Base-by-base conservation (phyloP, 2,329 filamentous ascomycete genomes). In the Penicillium sp. region DNA sequence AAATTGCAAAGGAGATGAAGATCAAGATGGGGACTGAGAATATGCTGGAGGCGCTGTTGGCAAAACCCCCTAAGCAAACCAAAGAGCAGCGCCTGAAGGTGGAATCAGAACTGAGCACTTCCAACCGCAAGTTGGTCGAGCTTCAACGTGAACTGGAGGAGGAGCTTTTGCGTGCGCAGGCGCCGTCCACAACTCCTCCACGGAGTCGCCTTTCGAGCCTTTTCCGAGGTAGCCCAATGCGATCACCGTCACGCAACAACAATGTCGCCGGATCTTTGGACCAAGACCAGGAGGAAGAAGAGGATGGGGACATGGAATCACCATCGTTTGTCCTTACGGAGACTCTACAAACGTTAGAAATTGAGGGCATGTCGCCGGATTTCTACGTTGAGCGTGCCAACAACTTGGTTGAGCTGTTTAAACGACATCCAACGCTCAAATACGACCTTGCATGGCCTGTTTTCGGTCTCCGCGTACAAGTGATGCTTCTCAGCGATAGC, bases 11-110 rank as follows among this genome's bases (percentile, higher is more conserved):
- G 58, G 94, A 98, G 70, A 83, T 90, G 71, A 97, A 97, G 74
- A 97, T 98, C 63, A 96, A 94, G 67, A 86, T 91, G 57, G 93
- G 93, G 14, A 96, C 91, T 42, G 93, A 98, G 73, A 98, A 98
- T 63, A 83, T 98, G 79, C 75, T 98, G 26, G 93, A 98, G 71
- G 93, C 93, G 9, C 72, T 98, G 51, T 88, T 96, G 64, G 79
- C 83, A 30, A 98, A 98, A 69, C 96, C 94, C 65, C 85, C 87
- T 31, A 98, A 97, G 69, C 91, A 97, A 64, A 86, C 86, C 48
- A 94, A 90, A 62, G 91, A 91, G 45, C 87, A 91, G 62, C 79
- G 87, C 30, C 73, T 78, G 45, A 78, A 79, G 54, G 86, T 90
- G 18, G 87, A 98, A 70, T 85, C 86, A 34, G 93, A 98, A 70